Conservation (phyloP, 2,329 filamentous ascomycete genomes). For the Dactylellina drechsleri region DNA sequence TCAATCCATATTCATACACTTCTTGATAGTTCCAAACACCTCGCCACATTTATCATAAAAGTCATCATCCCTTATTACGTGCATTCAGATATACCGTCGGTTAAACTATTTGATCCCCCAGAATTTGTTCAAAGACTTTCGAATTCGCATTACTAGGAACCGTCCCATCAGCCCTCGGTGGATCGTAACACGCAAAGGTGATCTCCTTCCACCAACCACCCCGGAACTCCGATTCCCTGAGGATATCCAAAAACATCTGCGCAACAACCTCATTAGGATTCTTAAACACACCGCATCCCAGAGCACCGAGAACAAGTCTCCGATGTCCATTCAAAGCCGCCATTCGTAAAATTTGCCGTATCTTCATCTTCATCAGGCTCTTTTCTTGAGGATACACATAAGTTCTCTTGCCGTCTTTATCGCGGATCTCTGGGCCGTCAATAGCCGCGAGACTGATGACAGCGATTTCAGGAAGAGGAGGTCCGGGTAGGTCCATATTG, state of each 20-base stretch:
- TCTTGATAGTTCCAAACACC: background rate
- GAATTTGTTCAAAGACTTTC: constrained; percentile 58
- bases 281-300: constrained; percentile 75
- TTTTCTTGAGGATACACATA: constrained; percentile 63
- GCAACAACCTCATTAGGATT: constrained; percentile 74
- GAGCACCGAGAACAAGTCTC: constrained; percentile 72
- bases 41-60: background rate
- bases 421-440: constrained; percentile 56
- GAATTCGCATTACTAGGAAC: constrained; percentile 63
- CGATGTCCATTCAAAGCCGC: constrained; percentile 69
- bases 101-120: constrained; percentile 38
- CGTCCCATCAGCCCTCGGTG: background rate
- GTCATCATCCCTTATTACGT: background rate
- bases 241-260: constrained; percentile 70
- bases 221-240: constrained; percentile 70
- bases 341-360: constrained; percentile 70
- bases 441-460: constrained; percentile 72
- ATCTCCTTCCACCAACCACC: constrained; percentile 74
- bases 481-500: constrained; percentile 37
- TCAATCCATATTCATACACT: background rate
- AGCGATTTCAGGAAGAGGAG: constrained; percentile 67
- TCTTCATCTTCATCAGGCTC: constrained; percentile 71
- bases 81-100: background rate
- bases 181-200: constrained; percentile 67
- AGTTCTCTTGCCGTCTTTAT: constrained; percentile 23